Evolutionary conservation across 139 green algal species (phyloP), one percentile per base, ranked within the genome.

Genomic region (Tetratostichococcus sp.): DNA sequence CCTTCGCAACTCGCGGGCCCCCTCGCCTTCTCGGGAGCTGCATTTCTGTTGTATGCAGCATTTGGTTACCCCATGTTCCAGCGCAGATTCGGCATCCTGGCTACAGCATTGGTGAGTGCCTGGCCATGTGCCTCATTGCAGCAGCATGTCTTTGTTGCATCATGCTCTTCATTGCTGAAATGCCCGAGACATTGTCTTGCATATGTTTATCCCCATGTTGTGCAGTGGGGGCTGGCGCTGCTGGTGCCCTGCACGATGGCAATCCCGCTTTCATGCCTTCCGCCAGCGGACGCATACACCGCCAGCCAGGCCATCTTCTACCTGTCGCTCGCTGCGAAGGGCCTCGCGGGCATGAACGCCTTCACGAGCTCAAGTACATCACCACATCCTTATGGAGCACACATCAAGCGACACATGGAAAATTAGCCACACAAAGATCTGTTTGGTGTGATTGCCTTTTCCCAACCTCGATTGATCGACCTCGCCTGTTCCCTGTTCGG

Each of bases 61-160:
- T 35, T 81, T 23, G 85, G 76, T 25, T 94, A 88, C 66, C 86
- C 89, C 1, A 62, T 43, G 31, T 79, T 86, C 50, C 80, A 87
- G 59, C 43, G 67, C 0, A 23, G 5, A 0, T 58, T 83, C 8
- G 83, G 87, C 30, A 86, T 79, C 1, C 62, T 83, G 22, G 26
- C 59, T 6, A 11, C 39, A 50, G 11, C 11, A 6, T 11, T 50
- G 39, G 39, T 50, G 39, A 50, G 39, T 50, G 39, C 8, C 11
- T 50, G 39, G 8, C 11, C 8, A 21, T 50, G 6, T 50, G 8
- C 39, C 11, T 6, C 39, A 6, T 50, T 6, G 39, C 11, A 6
- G 39, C 39, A 50, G 39, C 11, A 21, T 6, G 39, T 50, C 8
- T 11, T 50, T 6, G 6, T 50, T 50, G 39, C 8, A 50, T 50